Percentiles rank a stretch among this genome's conserved stretches.
Evolutionary conservation across 2,329 filamentous ascomycete genomes (phyloP).

Genomic region (Cladosporium sp.): DNA sequence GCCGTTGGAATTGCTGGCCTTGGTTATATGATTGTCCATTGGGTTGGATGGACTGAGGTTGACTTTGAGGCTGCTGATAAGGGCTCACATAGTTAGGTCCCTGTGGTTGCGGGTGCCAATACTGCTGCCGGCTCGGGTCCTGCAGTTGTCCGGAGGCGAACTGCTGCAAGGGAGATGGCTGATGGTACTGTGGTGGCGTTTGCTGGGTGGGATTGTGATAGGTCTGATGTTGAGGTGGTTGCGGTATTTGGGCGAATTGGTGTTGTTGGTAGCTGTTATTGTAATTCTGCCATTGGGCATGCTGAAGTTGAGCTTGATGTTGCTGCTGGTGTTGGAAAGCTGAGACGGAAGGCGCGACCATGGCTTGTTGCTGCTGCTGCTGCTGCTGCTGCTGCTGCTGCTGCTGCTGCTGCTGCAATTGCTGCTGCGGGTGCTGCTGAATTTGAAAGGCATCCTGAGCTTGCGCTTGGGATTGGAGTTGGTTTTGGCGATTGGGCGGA

Average conservation of each 20-base stretch:
- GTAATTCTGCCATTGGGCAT: not conserved
- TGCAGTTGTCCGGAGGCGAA: conserved; percentile 9
- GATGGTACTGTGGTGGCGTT: conserved; percentile 3
- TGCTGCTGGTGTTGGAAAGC: not conserved
- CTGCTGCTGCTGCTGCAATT: not conserved
- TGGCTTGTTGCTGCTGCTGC: conserved; percentile 5
- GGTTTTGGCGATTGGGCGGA: not conserved
- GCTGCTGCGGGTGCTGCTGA: not conserved
- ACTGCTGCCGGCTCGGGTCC: not conserved
- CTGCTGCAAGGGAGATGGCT: conserved; percentile 10
- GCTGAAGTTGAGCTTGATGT: not conserved
- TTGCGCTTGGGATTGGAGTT: no score
- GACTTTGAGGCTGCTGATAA: not conserved
- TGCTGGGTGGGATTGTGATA: conserved; percentile 1
- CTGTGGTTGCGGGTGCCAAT: not conserved
- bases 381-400: not conserved
- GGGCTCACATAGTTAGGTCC: not conserved
- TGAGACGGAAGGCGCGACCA: conserved; percentile 10
- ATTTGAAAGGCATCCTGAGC: not conserved
- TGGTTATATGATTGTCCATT: not conserved
- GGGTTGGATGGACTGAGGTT: not conserved
- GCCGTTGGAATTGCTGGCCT: not conserved
- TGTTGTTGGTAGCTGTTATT: not conserved
- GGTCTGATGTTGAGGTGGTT: not conserved
- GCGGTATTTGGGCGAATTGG: not conserved